Evolutionary conservation across 345 rosid genomes (phyloP).

Genomic region (Populus nigra): DNA sequence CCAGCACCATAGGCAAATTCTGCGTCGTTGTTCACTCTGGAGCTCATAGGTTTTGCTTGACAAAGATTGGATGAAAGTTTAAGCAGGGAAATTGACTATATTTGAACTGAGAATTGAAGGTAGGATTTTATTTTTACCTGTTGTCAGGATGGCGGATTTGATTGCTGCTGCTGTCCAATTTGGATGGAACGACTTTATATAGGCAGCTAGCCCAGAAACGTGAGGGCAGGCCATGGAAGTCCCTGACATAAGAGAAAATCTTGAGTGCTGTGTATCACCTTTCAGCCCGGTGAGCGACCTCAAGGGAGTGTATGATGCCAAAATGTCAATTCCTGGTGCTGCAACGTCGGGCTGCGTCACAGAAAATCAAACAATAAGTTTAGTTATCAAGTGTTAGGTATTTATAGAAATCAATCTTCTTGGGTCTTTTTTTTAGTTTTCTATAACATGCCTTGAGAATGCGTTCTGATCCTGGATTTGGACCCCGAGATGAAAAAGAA

Average conservation of each 20-base stretch:
- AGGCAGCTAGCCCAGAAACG: conserved; percentile 82
- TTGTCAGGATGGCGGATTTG: conserved; percentile 85
- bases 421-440: background rate
- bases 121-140: conserved; percentile 44
- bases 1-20: conserved; percentile 88
- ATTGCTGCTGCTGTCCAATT: conserved; percentile 77
- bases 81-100: background rate
- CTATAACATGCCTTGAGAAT: conserved; percentile 59
- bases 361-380: background rate
- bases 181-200: conserved; percentile 85
- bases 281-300: conserved; percentile 68
- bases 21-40: conserved; percentile 47
- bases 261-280: conserved; percentile 78
- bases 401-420: background rate
- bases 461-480: conserved; percentile 65
- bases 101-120: background rate
- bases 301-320: conserved; percentile 80
- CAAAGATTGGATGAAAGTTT: background rate
- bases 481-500: conserved; percentile 91
- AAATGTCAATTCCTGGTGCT: conserved; percentile 79
- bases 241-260: conserved; percentile 75
- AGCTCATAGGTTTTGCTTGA: conserved; percentile 69
- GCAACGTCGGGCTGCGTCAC: conserved; percentile 75
- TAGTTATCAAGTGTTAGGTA: background rate
- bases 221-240: conserved; percentile 97